Evolutionary conservation across 768 basidiomycete species (phyloP), one percentile per base, ranked within the genome.

Genomic region (Myochromella boudieri): DNA sequence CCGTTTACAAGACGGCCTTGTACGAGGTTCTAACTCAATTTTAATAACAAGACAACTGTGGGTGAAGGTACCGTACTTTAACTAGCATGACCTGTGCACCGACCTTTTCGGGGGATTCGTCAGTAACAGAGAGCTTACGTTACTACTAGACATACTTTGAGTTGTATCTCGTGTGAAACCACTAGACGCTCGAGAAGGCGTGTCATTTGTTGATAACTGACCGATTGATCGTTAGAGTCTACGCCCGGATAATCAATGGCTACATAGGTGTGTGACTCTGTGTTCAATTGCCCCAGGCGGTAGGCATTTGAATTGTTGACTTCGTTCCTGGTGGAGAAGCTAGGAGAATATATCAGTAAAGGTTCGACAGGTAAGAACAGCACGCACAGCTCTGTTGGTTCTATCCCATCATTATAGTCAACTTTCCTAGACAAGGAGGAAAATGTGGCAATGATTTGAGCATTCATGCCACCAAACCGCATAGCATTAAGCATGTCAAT

Each of bases 61-160:
- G 8, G 28, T 6, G 11, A 5, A 21, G 38, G 15, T 14, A n/a
- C 37, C 37, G 6, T 48, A 81, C 85, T 72, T 87, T 87, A 53
- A 87, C 74, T 2, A 88, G 61, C 89, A 91, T 91, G 3, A 95
- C 93, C 61, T 95, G 93, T 3, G 91, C 88, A 10, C 85, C 85
- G 42, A 85, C 70, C 79, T 91, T 12, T 10, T 32, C 48, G 43
- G 33, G 22, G 33, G 21, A 20, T 37, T n/a, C 26, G 40, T 36
- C 17, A 25, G 18, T 37, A 28, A 45, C 10, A 45, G 21, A 6
- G 27, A 21, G 18, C 49, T 57, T 2, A 20, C 37, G 47, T 39
- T 24, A 41, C 18, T 38, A 21, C 17, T 28, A 34, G n/a, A 51
- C 55, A 25, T 27, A 79, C 81, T 66, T 83, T 84, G 31, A 82